Evolutionary conservation across 257 asterid species (phyloP).

Genomic region (Striga asiatica): DNA sequence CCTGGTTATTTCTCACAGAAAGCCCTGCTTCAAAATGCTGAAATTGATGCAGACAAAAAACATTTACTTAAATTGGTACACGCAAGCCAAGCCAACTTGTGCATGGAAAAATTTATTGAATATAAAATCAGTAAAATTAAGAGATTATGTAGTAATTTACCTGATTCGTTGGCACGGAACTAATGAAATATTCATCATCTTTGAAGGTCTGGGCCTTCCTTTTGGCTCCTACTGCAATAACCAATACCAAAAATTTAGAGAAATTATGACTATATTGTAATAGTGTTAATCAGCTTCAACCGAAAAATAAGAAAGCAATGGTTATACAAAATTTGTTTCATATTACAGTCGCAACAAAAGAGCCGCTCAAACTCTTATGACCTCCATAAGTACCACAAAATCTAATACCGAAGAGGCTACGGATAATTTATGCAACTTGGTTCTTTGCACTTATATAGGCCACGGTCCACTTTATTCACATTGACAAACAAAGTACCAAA

Average conservation of each 20-base stretch:
- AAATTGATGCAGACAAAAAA: conserved; percentile 17
- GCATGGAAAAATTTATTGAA: background rate
- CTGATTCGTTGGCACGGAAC: conserved; percentile 89
- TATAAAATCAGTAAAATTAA: background rate
- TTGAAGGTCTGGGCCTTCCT: conserved; percentile 71
- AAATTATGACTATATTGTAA: conserved; percentile 1
- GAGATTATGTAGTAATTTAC: conserved; percentile 22
- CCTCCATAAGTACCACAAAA: no score
- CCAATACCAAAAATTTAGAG: background rate
- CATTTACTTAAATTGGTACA: conserved; percentile 11
- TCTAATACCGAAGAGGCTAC: no score
- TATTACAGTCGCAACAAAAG: no score
- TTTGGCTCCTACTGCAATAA: conserved; percentile 59
- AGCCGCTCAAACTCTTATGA: no score
- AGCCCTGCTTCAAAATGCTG: conserved; percentile 99
- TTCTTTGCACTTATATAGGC: no score
- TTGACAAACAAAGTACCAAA: no score
- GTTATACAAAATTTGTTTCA: no score
- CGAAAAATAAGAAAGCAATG: background rate
- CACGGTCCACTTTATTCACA: no score
- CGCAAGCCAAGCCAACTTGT: background rate
- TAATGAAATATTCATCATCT: conserved; percentile 69
- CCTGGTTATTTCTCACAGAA: conserved; percentile 53
- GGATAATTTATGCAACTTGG: no score
- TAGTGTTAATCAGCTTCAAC: background rate